phyloP scores from a whole-genome alignment of 2,329 filamentous ascomycete genomes.

The Claviceps capensis region DNA sequence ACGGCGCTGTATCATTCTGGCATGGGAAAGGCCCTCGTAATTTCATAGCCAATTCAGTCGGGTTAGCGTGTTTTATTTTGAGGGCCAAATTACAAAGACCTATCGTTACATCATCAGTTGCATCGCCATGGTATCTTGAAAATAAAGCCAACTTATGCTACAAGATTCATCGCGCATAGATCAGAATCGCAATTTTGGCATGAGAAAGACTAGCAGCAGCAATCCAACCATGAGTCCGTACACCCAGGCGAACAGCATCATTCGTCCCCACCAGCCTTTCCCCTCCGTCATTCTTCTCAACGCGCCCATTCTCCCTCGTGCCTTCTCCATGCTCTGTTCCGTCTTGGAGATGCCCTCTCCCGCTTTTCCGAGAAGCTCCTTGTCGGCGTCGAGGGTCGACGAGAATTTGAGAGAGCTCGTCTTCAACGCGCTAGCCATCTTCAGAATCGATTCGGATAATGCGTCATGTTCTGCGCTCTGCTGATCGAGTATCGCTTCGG shows the following conservation, averaged over 20 bases:
- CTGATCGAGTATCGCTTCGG: conserved; percentile 61
- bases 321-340: conserved; percentile 60
- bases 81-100: not conserved
- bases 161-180: not conserved
- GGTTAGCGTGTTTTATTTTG: no score
- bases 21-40: not conserved
- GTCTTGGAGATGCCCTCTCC: conserved; percentile 66
- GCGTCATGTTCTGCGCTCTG: conserved; percentile 72
- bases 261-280: conserved; percentile 71
- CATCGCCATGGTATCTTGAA: not conserved
- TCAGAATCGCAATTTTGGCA: conserved; percentile 71
- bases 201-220: conserved; percentile 67
- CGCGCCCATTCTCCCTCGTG: conserved; percentile 62
- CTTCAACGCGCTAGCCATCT: conserved; percentile 68
- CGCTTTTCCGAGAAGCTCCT: conserved; percentile 57
- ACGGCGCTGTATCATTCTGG: not conserved
- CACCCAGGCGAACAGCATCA: conserved; percentile 76
- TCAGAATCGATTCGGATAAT: conserved; percentile 67
- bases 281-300: conserved; percentile 74
- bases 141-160: not conserved
- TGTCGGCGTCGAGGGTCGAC: conserved; percentile 54
- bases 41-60: not conserved
- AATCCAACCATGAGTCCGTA: conserved; percentile 67
- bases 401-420: conserved; percentile 59
- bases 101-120: not conserved